Evolutionary conservation across 306 rosid species (phyloP).

Genomic region (Lotus japonicus): DNA sequence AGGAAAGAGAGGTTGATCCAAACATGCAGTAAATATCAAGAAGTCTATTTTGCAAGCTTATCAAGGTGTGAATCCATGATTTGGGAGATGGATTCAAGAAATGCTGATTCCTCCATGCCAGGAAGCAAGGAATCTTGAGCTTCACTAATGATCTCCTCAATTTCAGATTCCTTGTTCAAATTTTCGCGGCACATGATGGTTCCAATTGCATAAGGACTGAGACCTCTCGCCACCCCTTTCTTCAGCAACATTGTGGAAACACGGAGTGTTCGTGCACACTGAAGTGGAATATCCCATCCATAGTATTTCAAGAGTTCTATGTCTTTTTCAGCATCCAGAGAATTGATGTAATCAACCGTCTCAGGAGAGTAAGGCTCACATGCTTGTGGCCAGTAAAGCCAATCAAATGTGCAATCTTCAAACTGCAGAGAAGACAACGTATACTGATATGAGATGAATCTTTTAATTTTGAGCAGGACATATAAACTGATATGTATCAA

Average conservation of each 20-base stretch:
- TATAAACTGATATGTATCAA: background rate
- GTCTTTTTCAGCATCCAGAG: conserved; percentile 65
- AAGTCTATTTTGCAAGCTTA: conserved; percentile 38
- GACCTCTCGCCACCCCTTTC: conserved; percentile 69
- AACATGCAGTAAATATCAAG: background rate
- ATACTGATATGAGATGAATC: background rate
- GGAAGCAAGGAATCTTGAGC: conserved; percentile 51
- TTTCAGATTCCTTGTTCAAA: conserved; percentile 51
- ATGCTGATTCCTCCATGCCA: conserved; percentile 52
- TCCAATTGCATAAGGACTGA: conserved; percentile 65
- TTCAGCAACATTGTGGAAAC: conserved; percentile 76
- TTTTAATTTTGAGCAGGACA: background rate
- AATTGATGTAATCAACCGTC: conserved; percentile 51
- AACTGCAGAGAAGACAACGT: conserved; percentile 37
- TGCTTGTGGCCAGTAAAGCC: conserved; percentile 91
- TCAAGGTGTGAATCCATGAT: conserved; percentile 59
- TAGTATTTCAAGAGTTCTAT: conserved; percentile 47
- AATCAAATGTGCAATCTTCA: conserved; percentile 84
- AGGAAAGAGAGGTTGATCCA: too few relatives aligned
- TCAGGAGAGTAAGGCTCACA: conserved; percentile 50
- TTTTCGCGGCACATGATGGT: conserved; percentile 66
- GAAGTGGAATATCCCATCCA: conserved; percentile 65
- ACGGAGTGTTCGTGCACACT: conserved; percentile 49
- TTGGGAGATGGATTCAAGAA: conserved; percentile 45
- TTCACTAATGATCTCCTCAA: conserved; percentile 58